Conservation (phyloP, 2,329 filamentous ascomycete genomes). For the Neodidymelliopsis sp. region DNA sequence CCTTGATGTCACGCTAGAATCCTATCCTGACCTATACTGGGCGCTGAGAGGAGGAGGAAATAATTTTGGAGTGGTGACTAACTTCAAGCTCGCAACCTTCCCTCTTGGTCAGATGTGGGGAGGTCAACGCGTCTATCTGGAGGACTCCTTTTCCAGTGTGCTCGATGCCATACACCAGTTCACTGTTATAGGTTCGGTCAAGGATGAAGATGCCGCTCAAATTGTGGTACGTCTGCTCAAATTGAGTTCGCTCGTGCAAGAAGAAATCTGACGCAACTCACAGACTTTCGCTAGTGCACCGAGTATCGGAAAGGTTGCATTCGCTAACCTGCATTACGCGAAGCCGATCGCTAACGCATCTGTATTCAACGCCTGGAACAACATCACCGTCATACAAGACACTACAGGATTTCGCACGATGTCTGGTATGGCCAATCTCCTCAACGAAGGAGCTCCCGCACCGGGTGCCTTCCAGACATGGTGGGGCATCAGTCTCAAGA, state of each 20-base stretch:
- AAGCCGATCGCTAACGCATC: slow-evolving; percentile 34
- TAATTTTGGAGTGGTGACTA: slow-evolving; percentile 44
- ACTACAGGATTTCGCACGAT: slow-evolving; percentile 31
- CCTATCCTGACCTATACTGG: slow-evolving; percentile 50
- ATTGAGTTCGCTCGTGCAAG: too few relatives aligned
- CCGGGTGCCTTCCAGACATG: slow-evolving; percentile 24
- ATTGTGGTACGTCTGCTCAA: slow-evolving; percentile 22
- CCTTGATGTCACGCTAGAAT: slow-evolving; percentile 11
- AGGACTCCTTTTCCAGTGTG: slow-evolving; percentile 16
- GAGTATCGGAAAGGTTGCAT: slow-evolving; percentile 25
- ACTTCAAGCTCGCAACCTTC: slow-evolving; percentile 31
- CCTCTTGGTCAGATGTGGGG: slow-evolving; percentile 35
- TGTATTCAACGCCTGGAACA: slow-evolving; percentile 32
- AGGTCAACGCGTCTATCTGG: slow-evolving; percentile 23
- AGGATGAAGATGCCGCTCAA: slow-evolving; percentile 30
- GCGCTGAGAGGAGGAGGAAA: slow-evolving; percentile 44
- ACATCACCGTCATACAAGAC: slow-evolving; percentile 31
- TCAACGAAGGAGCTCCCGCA: slow-evolving; percentile 17
- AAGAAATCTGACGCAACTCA: too few relatives aligned
- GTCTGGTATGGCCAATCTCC: slow-evolving; percentile 24
- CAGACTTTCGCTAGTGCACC: slow-evolving; percentile 35
- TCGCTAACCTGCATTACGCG: slow-evolving; percentile 31
- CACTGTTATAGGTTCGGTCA: slow-evolving; percentile 13
- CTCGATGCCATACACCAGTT: slow-evolving; percentile 26
- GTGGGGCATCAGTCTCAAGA: slow-evolving; percentile 30